Base-by-base conservation (phyloP, 192 early-diverging fungal genomes). In the Dimargaris cristalligena region DNA sequence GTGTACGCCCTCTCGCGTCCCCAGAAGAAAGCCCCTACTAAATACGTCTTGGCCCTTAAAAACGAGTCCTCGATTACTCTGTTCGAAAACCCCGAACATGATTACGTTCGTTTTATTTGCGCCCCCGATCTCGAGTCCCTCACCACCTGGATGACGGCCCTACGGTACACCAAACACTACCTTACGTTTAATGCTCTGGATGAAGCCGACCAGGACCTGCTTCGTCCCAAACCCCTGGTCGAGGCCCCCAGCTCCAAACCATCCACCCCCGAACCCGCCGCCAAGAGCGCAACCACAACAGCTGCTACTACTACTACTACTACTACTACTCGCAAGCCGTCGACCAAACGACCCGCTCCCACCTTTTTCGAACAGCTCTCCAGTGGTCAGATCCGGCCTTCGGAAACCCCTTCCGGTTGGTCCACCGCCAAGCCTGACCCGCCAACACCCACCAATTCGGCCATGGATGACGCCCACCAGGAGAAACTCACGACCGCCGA, bases 1-100 rank as follows among this genome's bases (percentile, higher is more conserved):
- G 22, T 57, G 11, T 57, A 57, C 55, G 38, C 55, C 22, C 34
- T 31, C n/a, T 57, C 55, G 22, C 30, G 28, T 16, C 6, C 28
- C n/a, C 16, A 32, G 6, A 25, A 30, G 32, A 16, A 26, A 16
- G 23, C 33, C 31, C 55, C 30, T 16, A 57, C 16, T 34, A 57
- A 57, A n/a, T 57, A 34, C 33, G 35, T 26, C 22, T n/a, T 57
- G 55, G 55, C 55, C 4, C 35, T 57, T 22, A 57, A 57, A 34
- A 57, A 57, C 23, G 55, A 57, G 55, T 57, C 55, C 34, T 57
- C 55, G 34, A 57, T 57, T 34, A 57, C 30, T 4, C 34, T 57
- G 16, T 57, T 57, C 6, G 55, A 57, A 26, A 57, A 57, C n/a
- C 55, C 55, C 34, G 55, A 57, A 30, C 20, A 34, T n/a, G 55